Evolutionary conservation across 169 alveolate genomes (phyloP), one percentile per base, ranked within the genome.

Genomic region (Cryptosporidium canis): DNA sequence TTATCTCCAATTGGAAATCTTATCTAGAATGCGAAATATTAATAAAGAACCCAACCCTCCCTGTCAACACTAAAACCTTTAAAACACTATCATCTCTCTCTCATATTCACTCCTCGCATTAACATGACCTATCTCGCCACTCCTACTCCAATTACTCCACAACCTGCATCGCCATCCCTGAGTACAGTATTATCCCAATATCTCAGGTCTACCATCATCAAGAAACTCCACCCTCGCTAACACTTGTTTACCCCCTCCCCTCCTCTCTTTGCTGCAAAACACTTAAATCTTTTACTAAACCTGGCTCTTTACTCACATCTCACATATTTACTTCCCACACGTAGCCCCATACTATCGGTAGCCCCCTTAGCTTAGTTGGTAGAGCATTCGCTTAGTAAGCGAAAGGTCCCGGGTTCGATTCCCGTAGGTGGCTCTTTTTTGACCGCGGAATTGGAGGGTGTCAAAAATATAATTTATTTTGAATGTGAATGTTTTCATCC

Each of bases 351-450:
- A 35, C 3, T 21, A 0, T 16, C 58, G 65, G 53, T 70, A 18
- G 95, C 95, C 95, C 92, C 83, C 95, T 83, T 92, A 92, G 95
- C 95, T 92, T 92, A 92, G 95, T 92, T 53, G 95, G 95, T 92
- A 92, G 95, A 92, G 95, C 95, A 92, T 92, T 92, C 95, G 95
- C 95, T 92, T 92, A 92, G 95, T 92, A 92, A 92, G 95, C 95
- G 95, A 92, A 92, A 92, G 95, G 95, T 92, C 95, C 94, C 91
- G 93, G 95, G 95, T 92, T 92, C 95, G 95, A 92, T 91, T 92
- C 95, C 95, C 94, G 94, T 94, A 71, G 95, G 91, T 91, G 95
- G 95, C 95, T 92, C 51, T 2, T 45, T 43, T 66, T 66, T 66
- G 14, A 0, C 33, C 12, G 35, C 12, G 56, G 27, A 45, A 45